Evolutionary conservation across 2,329 filamentous ascomycete genomes (phyloP), one percentile per base, ranked within the genome.

Genomic region (Chaetomium sp.): DNA sequence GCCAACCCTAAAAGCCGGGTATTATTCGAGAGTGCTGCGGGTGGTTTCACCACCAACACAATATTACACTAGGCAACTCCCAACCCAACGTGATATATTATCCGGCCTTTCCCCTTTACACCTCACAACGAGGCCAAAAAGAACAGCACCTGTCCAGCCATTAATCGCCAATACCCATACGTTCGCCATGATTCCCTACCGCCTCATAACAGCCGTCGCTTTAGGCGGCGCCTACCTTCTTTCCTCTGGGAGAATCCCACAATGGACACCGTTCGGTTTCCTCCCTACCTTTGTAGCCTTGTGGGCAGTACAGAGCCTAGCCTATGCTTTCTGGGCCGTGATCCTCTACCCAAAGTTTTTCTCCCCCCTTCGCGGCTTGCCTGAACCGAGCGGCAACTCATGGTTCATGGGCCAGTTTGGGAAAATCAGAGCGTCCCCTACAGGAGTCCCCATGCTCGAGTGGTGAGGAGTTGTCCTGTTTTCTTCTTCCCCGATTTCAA

Each of bases 341-440:
- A 66, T 79, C 42, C 64, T 81, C 36, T 81, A 76, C 61, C 79
- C 79, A 12, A 72, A 73, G 34, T 66, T 72, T 61, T 70, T 79
- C 60, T 82, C 79, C 19, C 76, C 78, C 2, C 67, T 81, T 54
- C 70, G 74, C 12, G 68, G 71, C 49, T 66, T 82, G 5, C 79
- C 79, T 2, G 71, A 72, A 43, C 76, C 77, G 0, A 59, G 63
- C 1, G 70, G 67, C 14, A 71, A 69, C 44, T 74, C 75, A 41
- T 80, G 71, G 67, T 68, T 76, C 34, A 70, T 75, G 56, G 79
- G 79, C n/a, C 78, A 82, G 46, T 76, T 70, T 33, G 54, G 60
- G 33, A 68, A 62, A 52, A 77, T 82, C 32, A 40, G 64, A 11
- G 60, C 58, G 0, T 61, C 74, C 44, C 68, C 74, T 4, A 74